These are phyloP conservation scores for Miscanthus lutarioriparius DNA, from an alignment of 176 grass and related monocot species.

Conservation along the genomic window DNA sequence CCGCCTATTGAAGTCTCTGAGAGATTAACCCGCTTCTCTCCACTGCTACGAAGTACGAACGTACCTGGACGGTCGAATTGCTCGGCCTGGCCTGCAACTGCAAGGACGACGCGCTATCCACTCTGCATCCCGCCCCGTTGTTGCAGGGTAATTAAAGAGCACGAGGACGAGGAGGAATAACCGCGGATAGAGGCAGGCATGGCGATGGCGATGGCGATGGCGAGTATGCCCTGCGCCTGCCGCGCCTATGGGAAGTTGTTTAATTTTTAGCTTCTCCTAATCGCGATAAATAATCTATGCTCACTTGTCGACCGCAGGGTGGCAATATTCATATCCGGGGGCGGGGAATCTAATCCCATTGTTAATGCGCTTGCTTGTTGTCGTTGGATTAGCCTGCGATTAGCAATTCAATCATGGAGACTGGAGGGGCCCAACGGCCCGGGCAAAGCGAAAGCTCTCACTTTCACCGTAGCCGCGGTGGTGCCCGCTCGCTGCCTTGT, in stretches of 20 bases:
- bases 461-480: not conserved
- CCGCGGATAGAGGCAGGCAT: constrained; percentile 24
- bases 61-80: not conserved
- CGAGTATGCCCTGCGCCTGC: constrained; percentile 14
- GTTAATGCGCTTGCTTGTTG: not conserved
- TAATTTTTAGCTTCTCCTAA: not conserved
- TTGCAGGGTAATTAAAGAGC: not conserved
- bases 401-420: not conserved
- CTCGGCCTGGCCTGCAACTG: not conserved
- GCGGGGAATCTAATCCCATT: not conserved
- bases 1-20: no score
- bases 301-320: not conserved
- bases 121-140: not conserved
- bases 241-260: not conserved
- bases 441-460: not conserved
- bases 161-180: not conserved
- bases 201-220: constrained; percentile 35
- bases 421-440: not conserved
- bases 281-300: not conserved
- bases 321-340: not conserved
- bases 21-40: no score
- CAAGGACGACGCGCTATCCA: not conserved
- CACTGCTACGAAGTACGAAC: not conserved
- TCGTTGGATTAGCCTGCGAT: not conserved
- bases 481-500: not conserved